Conservation (phyloP, 139 green algal species). For the Chlorella sp. region DNA sequence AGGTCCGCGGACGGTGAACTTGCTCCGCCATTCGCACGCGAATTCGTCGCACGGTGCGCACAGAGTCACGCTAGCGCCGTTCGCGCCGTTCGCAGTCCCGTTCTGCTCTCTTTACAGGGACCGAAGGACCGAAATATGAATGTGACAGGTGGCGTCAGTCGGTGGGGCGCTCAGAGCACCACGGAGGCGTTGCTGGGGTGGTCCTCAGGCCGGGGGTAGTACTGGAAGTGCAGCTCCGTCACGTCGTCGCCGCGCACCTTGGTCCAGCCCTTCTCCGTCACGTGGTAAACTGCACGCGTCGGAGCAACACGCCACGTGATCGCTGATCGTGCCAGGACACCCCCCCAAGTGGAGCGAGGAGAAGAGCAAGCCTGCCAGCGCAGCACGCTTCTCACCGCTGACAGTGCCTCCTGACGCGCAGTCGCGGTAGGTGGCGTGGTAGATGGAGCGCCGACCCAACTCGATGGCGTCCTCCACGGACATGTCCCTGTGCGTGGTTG, state of each 20-base stretch:
- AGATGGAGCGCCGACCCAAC: constrained; percentile 91
- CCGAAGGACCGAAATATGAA: too few species aligned
- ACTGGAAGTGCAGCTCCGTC: constrained; percentile 92
- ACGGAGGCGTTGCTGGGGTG: constrained; percentile 40
- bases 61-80: too few species aligned
- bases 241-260: constrained; percentile 96
- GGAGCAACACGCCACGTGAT: constrained; percentile 22
- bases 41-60: too few species aligned
- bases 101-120: too few species aligned
- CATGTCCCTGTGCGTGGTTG: constrained; percentile 9
- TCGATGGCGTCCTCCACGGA: constrained; percentile 79
- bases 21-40: too few species aligned
- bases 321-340: constrained; percentile 92
- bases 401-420: constrained; percentile 93
- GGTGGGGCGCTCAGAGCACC: constrained; percentile 27
- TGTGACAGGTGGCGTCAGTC: too few species aligned
- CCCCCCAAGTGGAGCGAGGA: too few species aligned
- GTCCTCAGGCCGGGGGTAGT: constrained; percentile 62
- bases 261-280: constrained; percentile 91
- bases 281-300: constrained; percentile 86
- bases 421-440: constrained; percentile 98
- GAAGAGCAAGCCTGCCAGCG: background rate
- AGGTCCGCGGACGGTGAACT: too few species aligned
- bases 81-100: too few species aligned
- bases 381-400: constrained; percentile 52